These are phyloP conservation scores for Pelargonium cotyledonis DNA, from an alignment of 441 rosid genomes.

Conservation along the genomic window DNA sequence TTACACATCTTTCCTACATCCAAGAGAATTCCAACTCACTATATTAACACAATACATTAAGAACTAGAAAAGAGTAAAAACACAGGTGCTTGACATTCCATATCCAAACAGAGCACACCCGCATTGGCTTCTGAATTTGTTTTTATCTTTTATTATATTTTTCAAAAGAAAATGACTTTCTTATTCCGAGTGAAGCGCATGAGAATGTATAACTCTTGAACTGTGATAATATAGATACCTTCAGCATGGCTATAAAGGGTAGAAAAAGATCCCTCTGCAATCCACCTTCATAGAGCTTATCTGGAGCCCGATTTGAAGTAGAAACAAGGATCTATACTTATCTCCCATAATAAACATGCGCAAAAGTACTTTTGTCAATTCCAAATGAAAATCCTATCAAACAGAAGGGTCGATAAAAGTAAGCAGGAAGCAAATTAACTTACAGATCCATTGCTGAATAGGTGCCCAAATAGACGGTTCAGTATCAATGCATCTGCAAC, in stretches of 20 bases:
- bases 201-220: neutral
- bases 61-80: neutral
- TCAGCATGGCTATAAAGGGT: slow-evolving; percentile 78
- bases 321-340: slow-evolving; percentile 79
- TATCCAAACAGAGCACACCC: too few species aligned
- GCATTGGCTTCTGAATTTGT: too few species aligned
- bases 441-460: slow-evolving; percentile 79
- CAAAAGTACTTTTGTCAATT: slow-evolving; percentile 19
- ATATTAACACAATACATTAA: slow-evolving; percentile 8
- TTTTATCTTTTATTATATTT: too few species aligned
- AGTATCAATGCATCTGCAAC: slow-evolving; percentile 92
- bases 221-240: slow-evolving; percentile 35
- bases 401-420: neutral
- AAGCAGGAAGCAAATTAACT: slow-evolving; percentile 26
- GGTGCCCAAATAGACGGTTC: slow-evolving; percentile 74
- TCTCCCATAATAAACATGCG: slow-evolving; percentile 29
- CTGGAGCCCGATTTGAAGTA: slow-evolving; percentile 93
- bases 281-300: slow-evolving; percentile 91
- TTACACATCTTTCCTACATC: slow-evolving; percentile 66
- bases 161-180: too few species aligned
- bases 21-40: slow-evolving; percentile 10
- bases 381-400: slow-evolving; percentile 14
- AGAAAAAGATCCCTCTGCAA: slow-evolving; percentile 92
- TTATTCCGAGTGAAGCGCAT: neutral
- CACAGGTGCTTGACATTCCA: too few species aligned